phyloP scores from a whole-genome alignment of 495 filamentous ascomycete species.

The Penicillium fimorum region DNA sequence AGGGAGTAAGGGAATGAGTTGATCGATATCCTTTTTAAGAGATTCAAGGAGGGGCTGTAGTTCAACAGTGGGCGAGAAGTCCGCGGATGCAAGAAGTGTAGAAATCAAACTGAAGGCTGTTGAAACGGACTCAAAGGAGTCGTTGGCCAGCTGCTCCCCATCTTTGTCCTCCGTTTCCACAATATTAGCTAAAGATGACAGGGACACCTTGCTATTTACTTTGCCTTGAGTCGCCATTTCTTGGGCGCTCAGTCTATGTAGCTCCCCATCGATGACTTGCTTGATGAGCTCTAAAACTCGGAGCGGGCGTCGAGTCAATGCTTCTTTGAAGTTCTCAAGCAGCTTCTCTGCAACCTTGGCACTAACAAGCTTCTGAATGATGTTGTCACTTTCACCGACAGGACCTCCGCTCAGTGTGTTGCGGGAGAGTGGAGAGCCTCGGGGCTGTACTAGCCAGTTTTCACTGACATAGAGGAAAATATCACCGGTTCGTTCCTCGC shows the following conservation, averaged over 20 bases:
- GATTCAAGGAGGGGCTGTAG: constrained; percentile 42
- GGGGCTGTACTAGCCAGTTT: constrained; percentile 53
- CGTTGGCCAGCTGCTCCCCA: constrained; percentile 36
- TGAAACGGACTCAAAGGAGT: constrained; percentile 49
- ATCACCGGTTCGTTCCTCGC: constrained; percentile 57
- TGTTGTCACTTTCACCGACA: constrained; percentile 34
- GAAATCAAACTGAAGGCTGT: constrained; percentile 67
- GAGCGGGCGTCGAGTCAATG: constrained; percentile 60
- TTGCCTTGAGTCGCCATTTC: constrained; percentile 3
- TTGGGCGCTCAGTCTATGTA: constrained; percentile 17
- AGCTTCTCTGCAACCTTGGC: constrained; percentile 66
- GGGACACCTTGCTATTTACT: constrained; percentile 28
- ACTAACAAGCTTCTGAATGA: constrained; percentile 52
- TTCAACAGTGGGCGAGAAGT: constrained; percentile 53
- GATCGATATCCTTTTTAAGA: constrained; percentile 53
- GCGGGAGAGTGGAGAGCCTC: not conserved
- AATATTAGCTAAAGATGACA: constrained; percentile 42
- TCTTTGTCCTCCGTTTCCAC: constrained; percentile 21
- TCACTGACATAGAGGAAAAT: constrained; percentile 64
- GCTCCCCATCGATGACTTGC: constrained; percentile 52
- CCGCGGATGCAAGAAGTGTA: constrained; percentile 61
- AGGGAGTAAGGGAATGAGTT: constrained; percentile 41
- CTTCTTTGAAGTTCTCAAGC: constrained; percentile 64
- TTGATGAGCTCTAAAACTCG: constrained; percentile 62
- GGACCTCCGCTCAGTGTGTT: constrained; percentile 13